Evolutionary conservation across 2,329 filamentous ascomycete genomes (phyloP), one percentile per base, ranked within the genome.

Genomic region (Talaromyces sp.): DNA sequence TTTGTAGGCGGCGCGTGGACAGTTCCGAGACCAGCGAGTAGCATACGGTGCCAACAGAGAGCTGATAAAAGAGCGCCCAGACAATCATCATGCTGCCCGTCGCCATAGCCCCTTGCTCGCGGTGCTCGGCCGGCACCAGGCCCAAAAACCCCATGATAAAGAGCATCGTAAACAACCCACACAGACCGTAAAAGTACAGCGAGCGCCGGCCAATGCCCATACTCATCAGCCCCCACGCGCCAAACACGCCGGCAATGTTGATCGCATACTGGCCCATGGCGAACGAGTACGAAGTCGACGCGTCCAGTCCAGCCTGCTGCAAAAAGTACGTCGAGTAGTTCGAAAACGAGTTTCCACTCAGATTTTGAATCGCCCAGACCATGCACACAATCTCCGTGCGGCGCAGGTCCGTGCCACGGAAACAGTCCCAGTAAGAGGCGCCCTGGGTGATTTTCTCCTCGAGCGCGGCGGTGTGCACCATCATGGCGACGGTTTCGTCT

Each of bases 21-120:
- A 96, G 77, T 74, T 96, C 92, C 0, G 90, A 86, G 4, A 96
- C 92, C 10, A 96, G 84, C 0, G 91, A 95, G 78, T 96, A 96
- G 75, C 89, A 92, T 7, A 96, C 91, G 0, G 92, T 95, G 44
- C 92, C 92, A 56, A 96, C 92, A 0, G 91, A 90, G 55, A 94
- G 82, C 73, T 96, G 91, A 77, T 96, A 96, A 69, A 89, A 85
- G 53, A 95, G 79, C 0, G 92, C 89, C 89, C 89, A 95, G 61
- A 88, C 76, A 36, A 95, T 81, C 89, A 96, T 93, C 76, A 96
- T 89, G 63, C 85, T 85, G n/a, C 91, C 91, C 0, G 91, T 95
- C 1, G 91, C 91, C 61, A 94, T 79, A 3, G 89, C 89, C 0
- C 83, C 87, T 66, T 85, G 75, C 40, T 83, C 72, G 5, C 83